These are phyloP conservation scores for Antitrichia curtipendula DNA, from an alignment of 225 moss, liverwort and hornwort species.

Conservation along the genomic window DNA sequence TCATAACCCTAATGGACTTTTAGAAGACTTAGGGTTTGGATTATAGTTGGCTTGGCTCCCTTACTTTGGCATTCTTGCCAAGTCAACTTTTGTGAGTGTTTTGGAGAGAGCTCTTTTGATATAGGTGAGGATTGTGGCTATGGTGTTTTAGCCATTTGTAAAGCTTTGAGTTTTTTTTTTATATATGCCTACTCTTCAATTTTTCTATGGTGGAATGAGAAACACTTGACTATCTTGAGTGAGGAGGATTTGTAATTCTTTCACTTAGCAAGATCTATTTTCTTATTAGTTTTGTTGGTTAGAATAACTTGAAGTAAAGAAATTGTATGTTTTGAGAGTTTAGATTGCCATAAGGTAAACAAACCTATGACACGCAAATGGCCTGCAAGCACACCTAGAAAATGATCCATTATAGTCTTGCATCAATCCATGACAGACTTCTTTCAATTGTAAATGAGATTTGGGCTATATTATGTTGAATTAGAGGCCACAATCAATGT, in stretches of 20 bases:
- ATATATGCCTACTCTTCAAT: accelerated
- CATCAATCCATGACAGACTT: not conserved
- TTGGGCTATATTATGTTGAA: not conserved
- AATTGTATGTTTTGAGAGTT: not conserved
- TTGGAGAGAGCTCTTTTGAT: not conserved
- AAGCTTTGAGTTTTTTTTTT: not conserved
- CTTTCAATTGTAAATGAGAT: not conserved
- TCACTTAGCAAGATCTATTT: not conserved
- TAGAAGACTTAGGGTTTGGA: accelerated
- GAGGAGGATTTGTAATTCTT: not conserved
- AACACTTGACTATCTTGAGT: not conserved
- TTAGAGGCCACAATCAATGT: not conserved
- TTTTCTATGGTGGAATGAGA: not conserved
- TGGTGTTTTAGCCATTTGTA: not conserved
- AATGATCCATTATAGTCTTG: too few species aligned
- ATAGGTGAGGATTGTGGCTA: not conserved
- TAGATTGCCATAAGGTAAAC: not conserved
- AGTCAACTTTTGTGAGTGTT: not conserved
- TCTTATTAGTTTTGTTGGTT: not conserved
- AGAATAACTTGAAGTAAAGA: not conserved
- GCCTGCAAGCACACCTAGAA: not conserved
- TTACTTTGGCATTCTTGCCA: too few species aligned
- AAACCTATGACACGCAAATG: accelerated
- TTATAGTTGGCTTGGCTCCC: not conserved
- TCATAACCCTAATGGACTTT: not conserved